Evolutionary conservation across 306 rosid genomes (phyloP), one percentile per base, ranked within the genome.

Genomic region (Cyamopsis tetragonoloba): DNA sequence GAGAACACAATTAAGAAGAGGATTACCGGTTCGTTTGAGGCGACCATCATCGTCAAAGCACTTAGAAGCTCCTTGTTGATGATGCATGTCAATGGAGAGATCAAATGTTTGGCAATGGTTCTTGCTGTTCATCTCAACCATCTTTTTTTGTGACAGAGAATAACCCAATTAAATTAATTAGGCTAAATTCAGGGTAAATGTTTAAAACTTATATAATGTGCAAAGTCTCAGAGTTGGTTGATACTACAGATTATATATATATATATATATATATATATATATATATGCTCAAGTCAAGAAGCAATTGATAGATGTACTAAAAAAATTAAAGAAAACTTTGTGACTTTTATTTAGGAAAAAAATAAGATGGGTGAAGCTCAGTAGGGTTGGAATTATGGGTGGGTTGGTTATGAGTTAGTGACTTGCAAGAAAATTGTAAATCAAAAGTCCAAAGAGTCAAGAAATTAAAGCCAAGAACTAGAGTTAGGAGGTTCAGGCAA

Each of bases 41-140:
- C 90, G 96, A 37, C 97, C 97, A 46, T 91, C 97, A n/a, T 91
- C 95, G 23, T 91, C 96, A 7, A 66, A 83, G 59, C 77, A 80
- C 70, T 87, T 83, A 6, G 97, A 91, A 55, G 62, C 88, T 3
- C 31, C 51, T 63, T 81, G 95, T 15, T 70, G 84, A 30, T 34
- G 49, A 30, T 34, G 49, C 22, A 73, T 71, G 37, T 80, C 89
- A 23, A 66, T 4, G 41, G 95, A 79, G 56, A 84, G 56, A 3
- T 77, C 85, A 56, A 91, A 80, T 34, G 74, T 66, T 75, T 88
- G 91, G 63, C 27, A 23, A 37, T 70, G 62, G 56, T 77, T 73
- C 47, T 44, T 80, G 62, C 17, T 26, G 60, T 26, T 43, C 28
- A 54, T 76, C 1, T 87, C 96, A 64, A 24, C 89, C 96, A 88